Evolutionary conservation across 2,329 filamentous ascomycete genomes (phyloP).

Genomic region (Aspergillus texensis): DNA sequence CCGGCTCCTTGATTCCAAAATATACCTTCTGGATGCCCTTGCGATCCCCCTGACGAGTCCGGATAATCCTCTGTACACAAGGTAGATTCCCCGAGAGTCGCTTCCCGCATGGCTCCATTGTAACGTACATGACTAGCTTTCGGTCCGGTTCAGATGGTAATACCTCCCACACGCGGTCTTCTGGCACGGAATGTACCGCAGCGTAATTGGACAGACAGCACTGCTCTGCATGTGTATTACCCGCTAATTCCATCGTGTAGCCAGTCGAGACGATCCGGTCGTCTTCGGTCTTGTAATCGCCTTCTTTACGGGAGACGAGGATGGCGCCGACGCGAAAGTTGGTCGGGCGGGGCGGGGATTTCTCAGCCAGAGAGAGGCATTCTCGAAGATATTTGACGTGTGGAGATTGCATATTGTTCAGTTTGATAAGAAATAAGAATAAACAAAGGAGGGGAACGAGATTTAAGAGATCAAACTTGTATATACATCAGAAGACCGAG

Average conservation of each 20-base stretch:
- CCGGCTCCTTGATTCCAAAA: conserved; percentile 84
- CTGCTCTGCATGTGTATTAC: conserved; percentile 97
- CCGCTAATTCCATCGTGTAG: conserved; percentile 85
- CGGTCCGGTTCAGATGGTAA: conserved; percentile 42
- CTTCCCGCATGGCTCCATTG: conserved; percentile 66
- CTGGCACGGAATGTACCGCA: conserved; percentile 34
- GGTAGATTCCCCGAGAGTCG: conserved; percentile 50
- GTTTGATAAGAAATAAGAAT: not conserved
- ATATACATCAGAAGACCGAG: not conserved
- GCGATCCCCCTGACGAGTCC: conserved; percentile 50
- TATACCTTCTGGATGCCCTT: conserved; percentile 75
- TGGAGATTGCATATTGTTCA: conserved; percentile 22
- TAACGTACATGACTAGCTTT: conserved; percentile 76
- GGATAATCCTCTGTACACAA: conserved; percentile 75
- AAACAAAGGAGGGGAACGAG: not conserved
- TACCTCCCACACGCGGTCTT: conserved; percentile 46
- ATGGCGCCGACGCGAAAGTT: conserved; percentile 96
- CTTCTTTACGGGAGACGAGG: conserved; percentile 57
- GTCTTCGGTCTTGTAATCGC: conserved; percentile 27
- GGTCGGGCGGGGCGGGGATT: conserved; percentile 81
- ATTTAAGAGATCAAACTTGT: not conserved
- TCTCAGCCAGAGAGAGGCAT: conserved; percentile 73
- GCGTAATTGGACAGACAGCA: conserved; percentile 76
- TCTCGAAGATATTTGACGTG: conserved; percentile 63
- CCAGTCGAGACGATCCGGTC: conserved; percentile 72